Evolutionary conservation across 441 rosid genomes (phyloP), one percentile per base, ranked within the genome.

Genomic region (Sinapis alba): DNA sequence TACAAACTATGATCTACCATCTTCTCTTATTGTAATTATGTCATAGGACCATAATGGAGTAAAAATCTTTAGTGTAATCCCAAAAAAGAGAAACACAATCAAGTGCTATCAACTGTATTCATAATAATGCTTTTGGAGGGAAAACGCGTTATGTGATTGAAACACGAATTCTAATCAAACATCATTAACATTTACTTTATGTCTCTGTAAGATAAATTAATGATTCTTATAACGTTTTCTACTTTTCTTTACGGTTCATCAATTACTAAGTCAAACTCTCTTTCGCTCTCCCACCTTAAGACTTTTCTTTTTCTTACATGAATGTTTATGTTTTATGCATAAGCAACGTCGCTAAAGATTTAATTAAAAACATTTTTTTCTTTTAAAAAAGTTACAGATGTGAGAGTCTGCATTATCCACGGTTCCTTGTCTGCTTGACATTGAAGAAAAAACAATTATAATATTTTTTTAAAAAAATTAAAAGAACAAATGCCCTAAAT

Each of bases 161-260:
- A 76, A 76, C 65, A 69, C 47, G 71, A 21, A 76, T 76, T 76
- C 65, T 70, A 76, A 76, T 76, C 75, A 76, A 69, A 76, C 75
- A 76, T 76, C 62, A 76, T 76, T 69, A 54, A 63, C 28, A 30
- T 9, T 50, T 15, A 26, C 72, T 72, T 53, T 77, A 59, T 32
- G 79, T 62, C 75, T 57, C 59, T 32, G 12, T 2, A 5, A 5
- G 16, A 67, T 68, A 57, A 57, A 54, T 54, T 50, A 50, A 41
- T 64, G 23, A 8, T 19, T 7, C 5, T 9, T 51, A 21, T 0
- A 60, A 16, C 58, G 41, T 62, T 41, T 5, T 57, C 10, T 58
- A 53, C 69, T 75, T 62, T 75, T 18, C 57, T 68, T 62, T 43
- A 75, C 64, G 38, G 64, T 63, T 69, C 65, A 54, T 76, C 53